These are phyloP conservation scores for Zygosaccharomyces bailii DNA, from an alignment of 805 yeast genomes.

Conservation along the genomic window DNA sequence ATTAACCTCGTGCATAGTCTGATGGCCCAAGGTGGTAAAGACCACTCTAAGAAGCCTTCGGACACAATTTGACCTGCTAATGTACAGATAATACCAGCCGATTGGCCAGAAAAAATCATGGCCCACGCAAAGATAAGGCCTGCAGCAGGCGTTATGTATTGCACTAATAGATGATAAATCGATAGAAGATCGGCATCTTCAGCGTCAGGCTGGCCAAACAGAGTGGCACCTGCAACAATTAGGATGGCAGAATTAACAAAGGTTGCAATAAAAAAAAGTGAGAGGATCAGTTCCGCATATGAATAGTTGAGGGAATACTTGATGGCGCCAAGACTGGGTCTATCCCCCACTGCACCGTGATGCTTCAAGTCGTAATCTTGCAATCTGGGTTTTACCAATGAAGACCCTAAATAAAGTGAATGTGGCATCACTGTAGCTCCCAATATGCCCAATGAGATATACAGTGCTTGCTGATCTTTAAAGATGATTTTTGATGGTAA, in stretches of 20 bases:
- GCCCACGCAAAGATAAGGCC: slow-evolving; percentile 89
- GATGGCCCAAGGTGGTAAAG: slow-evolving; percentile 76
- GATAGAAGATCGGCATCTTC: slow-evolving; percentile 80
- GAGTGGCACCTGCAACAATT: slow-evolving; percentile 87
- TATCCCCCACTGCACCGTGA: slow-evolving; percentile 47
- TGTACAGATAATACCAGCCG: slow-evolving; percentile 93
- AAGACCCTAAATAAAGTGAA: slow-evolving; percentile 78
- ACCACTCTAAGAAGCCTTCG: slow-evolving; percentile 82
- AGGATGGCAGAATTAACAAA: slow-evolving; percentile 88
- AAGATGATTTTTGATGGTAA: slow-evolving; percentile 60
- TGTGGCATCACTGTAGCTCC: slow-evolving; percentile 98
- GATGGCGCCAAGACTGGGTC: slow-evolving; percentile 79
- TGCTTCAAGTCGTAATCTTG: slow-evolving; percentile 65
- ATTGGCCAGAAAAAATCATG: slow-evolving; percentile 84
- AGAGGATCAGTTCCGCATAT: slow-evolving; percentile 75
- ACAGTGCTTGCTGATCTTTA: slow-evolving; percentile 67
- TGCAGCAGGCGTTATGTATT: slow-evolving; percentile 77
- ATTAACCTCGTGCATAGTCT: slow-evolving; percentile 76
- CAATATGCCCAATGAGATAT: slow-evolving; percentile 73
- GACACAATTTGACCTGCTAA: slow-evolving; percentile 91
- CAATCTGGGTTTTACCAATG: slow-evolving; percentile 80
- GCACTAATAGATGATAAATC: slow-evolving; percentile 65
- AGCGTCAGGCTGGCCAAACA: slow-evolving; percentile 59
- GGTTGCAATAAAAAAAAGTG: slow-evolving; percentile 83
- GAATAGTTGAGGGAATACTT: slow-evolving; percentile 75